Base-by-base conservation (phyloP, 2,329 filamentous ascomycete genomes). In the Ascochyta viciae-villosae region DNA sequence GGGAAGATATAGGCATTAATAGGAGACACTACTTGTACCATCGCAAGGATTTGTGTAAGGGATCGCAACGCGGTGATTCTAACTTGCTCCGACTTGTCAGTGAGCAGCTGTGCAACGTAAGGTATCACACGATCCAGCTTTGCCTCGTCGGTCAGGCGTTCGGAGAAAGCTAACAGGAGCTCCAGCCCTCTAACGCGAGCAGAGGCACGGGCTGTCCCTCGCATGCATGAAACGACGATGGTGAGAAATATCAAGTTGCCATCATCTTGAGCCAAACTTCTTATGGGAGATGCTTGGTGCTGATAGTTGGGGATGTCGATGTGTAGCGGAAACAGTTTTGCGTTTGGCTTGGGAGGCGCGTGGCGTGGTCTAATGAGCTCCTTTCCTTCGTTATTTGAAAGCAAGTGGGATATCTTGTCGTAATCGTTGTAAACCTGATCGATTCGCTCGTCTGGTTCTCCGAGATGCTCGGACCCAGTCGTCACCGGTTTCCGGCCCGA, bases 391-490 rank as follows among this genome's bases (percentile, higher is more conserved):
- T 86, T 84, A 58, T 92, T 92, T 13, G 91, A 93, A 1, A 99
- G 83, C 54, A 96, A 96, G 71, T 96, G 96, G 0, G 94, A 92
- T 48, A 99, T 96, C 75, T 98, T 99, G 74, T 99, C 95, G 77
- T 97, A 98, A 71, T 99, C 95, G 65, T 90, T 87, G 70, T 90
- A 98, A 0, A 99, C 89, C 39, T 92, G 87, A 67, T 98, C 92
- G 68, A 99, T 98, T 38, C 95, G 87, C 63, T 97, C 92, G 74
- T 99, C 95, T 1, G 92, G 88, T 74, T 97, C 92, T 57, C 90
- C 90, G 48, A 93, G 81, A 68, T 93, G 96, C 61, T 85, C 87
- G 3, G 83, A 78, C 10, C 86, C 83, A 1, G 89, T 85, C 9
- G 89, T 88, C 38, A 91, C 83, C 10, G 88, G 85, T 48, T 85